Base-by-base conservation (phyloP, 1,284 basidiomycete genomes). In the Rhizoctonia solani region DNA sequence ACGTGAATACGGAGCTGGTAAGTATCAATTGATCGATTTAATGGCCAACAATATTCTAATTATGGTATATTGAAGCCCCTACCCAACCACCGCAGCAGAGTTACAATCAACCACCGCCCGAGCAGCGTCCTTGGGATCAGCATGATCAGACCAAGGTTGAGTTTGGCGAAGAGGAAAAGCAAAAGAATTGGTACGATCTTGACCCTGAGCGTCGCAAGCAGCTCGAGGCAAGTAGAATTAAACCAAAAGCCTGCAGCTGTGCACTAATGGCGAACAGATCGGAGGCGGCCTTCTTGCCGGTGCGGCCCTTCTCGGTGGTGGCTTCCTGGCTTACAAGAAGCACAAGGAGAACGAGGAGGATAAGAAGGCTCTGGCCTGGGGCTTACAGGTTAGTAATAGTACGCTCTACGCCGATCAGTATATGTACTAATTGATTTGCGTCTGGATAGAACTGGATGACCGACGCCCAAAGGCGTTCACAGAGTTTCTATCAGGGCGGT, bases 221-320 rank as follows among this genome's bases (percentile, higher is more conserved):
- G 69, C 77, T 87, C 52, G 82, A 84, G 80, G 87, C 87, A 53
- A 25, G 76, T 68, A 30, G 11, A 54, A 6, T 50, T 49, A 27
- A 50, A 69, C 47, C n/a, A n/a, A n/a, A n/a, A 65, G 16, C 37
- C 34, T 56, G 21, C 23, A 55, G 1, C 41, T 16, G 23, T 23
- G 34, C 68, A 52, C 54, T 53, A 27, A 50, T 19, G 47, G 58
- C 52, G 23, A 69, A 29, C 69, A 90, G 88, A 72, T 89, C 68
- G 88, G 86, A 30, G 88, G 85, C 42, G 88, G 86, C 32, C 71
- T 89, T 39, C 75, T 81, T 42, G 84, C 81, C 1, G 87, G 85
- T 2, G 75, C 79, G 34, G 83, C 81, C 19, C 74, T 78, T 8
- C 61, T 86, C 34, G 86, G 80, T 67, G 85, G 76, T 8, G 87